Percentiles rank a stretch among this genome's conserved stretches.
Conservation (phyloP, 179 eudicot genomes). For the Drosera spatulata region DNA sequence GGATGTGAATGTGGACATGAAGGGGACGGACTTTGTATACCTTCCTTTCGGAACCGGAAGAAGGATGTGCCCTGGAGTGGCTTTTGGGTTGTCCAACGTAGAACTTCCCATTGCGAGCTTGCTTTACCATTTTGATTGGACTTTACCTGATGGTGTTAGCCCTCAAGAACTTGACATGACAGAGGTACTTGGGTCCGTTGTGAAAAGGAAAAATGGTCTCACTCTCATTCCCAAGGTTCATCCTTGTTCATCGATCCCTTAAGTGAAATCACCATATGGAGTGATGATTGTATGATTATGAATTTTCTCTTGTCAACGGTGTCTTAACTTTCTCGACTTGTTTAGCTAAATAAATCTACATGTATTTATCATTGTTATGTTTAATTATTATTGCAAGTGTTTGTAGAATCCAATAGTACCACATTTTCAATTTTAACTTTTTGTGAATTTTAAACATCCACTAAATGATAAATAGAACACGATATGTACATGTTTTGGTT, state of each 20-base stretch:
- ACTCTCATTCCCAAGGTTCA: background rate
- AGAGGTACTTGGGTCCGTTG: background rate
- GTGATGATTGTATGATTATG: no score
- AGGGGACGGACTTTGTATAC: conserved; percentile 2
- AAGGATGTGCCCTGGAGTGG: background rate
- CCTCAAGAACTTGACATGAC: conserved; percentile 4
- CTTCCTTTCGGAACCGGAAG: conserved; percentile 3
- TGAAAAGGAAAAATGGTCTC: background rate
- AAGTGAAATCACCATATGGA: background rate
- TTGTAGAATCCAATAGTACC: no score
- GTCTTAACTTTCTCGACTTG: no score
- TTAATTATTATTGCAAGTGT: no score
- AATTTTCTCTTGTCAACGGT: no score
- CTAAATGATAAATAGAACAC: no score
- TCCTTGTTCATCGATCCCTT: background rate
- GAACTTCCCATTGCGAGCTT: conserved; percentile 1
- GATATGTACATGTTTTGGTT: no score
- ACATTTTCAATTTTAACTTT: no score
- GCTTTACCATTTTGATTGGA: conserved; percentile 5
- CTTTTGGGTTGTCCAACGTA: background rate
- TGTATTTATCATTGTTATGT: no score
- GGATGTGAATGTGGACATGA: background rate
- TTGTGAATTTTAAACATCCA: no score
- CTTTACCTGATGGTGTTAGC: background rate
- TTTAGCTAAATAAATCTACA: no score